Percentiles rank a stretch among this genome's conserved stretches.
Conservation (phyloP, 2,329 filamentous ascomycete species). For the Colletotrichum kahawae region DNA sequence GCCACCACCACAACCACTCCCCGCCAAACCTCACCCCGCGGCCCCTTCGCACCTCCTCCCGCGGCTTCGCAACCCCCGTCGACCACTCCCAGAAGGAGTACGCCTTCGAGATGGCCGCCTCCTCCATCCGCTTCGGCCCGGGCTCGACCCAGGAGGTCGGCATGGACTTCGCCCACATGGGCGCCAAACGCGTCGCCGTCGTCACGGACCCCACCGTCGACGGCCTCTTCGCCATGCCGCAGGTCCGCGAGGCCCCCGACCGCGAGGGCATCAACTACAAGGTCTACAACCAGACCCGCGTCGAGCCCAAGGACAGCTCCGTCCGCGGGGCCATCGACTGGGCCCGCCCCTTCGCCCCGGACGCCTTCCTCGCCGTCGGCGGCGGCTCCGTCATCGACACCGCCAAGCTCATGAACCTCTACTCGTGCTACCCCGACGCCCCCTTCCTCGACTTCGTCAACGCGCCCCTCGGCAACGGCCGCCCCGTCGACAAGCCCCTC, state of each 20-base stretch:
- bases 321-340: slow-evolving; percentile 90
- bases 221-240: slow-evolving; percentile 86
- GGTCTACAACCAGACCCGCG: slow-evolving; percentile 79
- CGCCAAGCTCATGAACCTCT: slow-evolving; percentile 98
- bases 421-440: slow-evolving; percentile 87
- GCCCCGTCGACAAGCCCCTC: slow-evolving; percentile 74
- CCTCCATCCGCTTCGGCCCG: slow-evolving; percentile 90
- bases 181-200: slow-evolving; percentile 84
- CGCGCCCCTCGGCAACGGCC: slow-evolving; percentile 85
- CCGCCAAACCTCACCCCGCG: slow-evolving; percentile 60
- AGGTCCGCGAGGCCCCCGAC: slow-evolving; percentile 81
- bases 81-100: slow-evolving; percentile 79
- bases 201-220: slow-evolving; percentile 87
- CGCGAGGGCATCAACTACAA: slow-evolving; percentile 80
- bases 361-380: slow-evolving; percentile 92
- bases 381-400: slow-evolving; percentile 97
- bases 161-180: slow-evolving; percentile 96
- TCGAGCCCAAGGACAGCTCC: slow-evolving; percentile 95
- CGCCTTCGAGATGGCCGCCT: slow-evolving; percentile 98
- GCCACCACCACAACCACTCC: slow-evolving; percentile 73
- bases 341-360: slow-evolving; percentile 78
- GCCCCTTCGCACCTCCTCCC: slow-evolving; percentile 26
- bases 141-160: slow-evolving; percentile 95
- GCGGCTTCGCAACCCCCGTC: slow-evolving; percentile 71
- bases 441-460: slow-evolving; percentile 98